Evolutionary conservation across 75 land plant species (phyloP), one percentile per base, ranked within the genome.

Genomic region (Pinus taeda): DNA sequence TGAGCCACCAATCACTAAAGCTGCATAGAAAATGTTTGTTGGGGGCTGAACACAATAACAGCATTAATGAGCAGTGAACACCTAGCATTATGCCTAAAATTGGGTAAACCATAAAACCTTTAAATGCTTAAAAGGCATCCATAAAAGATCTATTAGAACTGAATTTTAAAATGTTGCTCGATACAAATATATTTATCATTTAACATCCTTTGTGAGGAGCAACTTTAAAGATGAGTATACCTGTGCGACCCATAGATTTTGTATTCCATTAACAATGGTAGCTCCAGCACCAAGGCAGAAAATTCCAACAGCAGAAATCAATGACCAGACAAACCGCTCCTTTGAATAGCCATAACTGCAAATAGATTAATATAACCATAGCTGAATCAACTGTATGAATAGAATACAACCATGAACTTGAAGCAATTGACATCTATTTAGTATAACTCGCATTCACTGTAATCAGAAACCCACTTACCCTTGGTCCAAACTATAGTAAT

Each of bases 231-330:
- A 65, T 15, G 55, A 13, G n/a, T 60, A 64, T 75, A 97, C 99
- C 82, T 94, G 87, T 36, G 97, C 76, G 60, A 57, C 84, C 92
- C 92, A 91, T 85, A 97, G 74, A 83, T 92, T 89, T 75, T 93
- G 94, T 77, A 97, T 78, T 36, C 99, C 99, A 88, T 97, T 85
- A 71, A 97, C 93, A 85, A 97, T 94, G 60, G 98, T 97, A 55
- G 95, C 99, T 30, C 99, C 99, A 85, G 92, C 92, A 30, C 99
- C 99, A 72, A 97, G 93, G 83, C 97, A 97, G 76, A 97, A 97
- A 15, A 94, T 94, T 30, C 99, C 99, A 81, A 94, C 97, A 74
- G 97, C 99, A 75, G 99, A 97, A 80, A 97, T 97, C 73, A 94
- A 77, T 49, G 99, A 94, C 99, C 99, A 97, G 53, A 97, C 98